phyloP scores from a whole-genome alignment of 176 grass and related monocot genomes.

The Hordeum marinum region DNA sequence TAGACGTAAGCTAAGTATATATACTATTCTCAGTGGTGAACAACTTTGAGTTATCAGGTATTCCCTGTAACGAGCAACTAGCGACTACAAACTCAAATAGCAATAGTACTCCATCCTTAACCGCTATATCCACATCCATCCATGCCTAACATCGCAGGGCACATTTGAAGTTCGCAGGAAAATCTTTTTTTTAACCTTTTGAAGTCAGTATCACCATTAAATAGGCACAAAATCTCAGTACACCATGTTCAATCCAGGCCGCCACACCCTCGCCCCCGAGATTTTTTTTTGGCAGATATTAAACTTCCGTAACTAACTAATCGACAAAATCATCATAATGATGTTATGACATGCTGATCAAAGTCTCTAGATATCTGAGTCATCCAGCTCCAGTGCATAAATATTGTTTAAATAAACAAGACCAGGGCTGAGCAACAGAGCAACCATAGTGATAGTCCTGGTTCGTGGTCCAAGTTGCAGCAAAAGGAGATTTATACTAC shows the following conservation, averaged over 20 bases:
- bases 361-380: background rate
- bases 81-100: background rate
- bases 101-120: background rate
- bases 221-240: background rate
- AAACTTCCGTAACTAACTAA: background rate
- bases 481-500: background rate
- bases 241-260: background rate
- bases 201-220: background rate
- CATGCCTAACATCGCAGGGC: background rate
- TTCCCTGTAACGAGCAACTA: background rate
- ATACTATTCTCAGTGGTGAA: background rate
- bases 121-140: background rate
- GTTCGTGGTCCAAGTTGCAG: background rate
- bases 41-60: background rate
- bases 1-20: background rate
- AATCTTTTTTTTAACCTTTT: background rate
- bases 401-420: background rate
- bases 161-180: background rate
- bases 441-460: background rate
- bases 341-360: background rate
- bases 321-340: background rate
- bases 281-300: too few species aligned
- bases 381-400: background rate
- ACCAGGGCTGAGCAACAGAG: background rate
- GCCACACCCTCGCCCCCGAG: background rate